Evolutionary conservation across 2,329 filamentous ascomycete species (phyloP), one percentile per base, ranked within the genome.

Genomic region (Fusarium xylarioides): DNA sequence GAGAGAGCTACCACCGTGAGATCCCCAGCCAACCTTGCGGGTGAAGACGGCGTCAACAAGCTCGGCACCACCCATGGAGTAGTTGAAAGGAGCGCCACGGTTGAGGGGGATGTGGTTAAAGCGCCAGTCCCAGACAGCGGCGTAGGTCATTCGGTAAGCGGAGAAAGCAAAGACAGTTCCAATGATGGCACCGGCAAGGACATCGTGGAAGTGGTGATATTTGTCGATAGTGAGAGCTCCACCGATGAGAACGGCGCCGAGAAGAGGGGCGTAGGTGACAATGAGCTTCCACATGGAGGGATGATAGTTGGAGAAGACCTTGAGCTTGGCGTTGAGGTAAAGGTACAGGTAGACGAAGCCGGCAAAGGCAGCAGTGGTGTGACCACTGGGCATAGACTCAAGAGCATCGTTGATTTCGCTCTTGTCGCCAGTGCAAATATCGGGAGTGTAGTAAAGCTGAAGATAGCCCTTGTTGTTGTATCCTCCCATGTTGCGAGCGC

Each of bases 291-390:
- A 94, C 86, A 93, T 90, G 18, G 90, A 85, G 0, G 92, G 89
- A 78, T 93, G 92, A 79, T 92, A 91, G 83, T 93, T 91, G 71
- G 88, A 84, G 75, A 91, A 93, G 63, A 93, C 88, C 85, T 94
- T 94, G 73, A 95, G 86, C 83, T 94, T 94, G 53, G 91, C 92
- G 80, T 94, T 94, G 49, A 95, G 87, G 82, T 94, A 95, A 4
- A 94, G 84, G 74, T 87, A 91, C 6, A 94, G 82, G 78, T 89
- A 94, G 28, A 93, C 86, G 74, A 93, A 92, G 10, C 91, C 91
- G 0, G 90, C 91, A 66, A 93, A 94, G 0, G 91, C 91, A 2
- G 92, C 92, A 0, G 92, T 93, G 10, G 91, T 90, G 80, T 95
- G 92, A 2, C 93, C 93, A 3, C 89, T 92, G 0, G 92, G 92